Evolutionary conservation across 208 protist genomes (phyloP), one percentile per base, ranked within the genome.

Genomic region (Trypanosoma vivax): DNA sequence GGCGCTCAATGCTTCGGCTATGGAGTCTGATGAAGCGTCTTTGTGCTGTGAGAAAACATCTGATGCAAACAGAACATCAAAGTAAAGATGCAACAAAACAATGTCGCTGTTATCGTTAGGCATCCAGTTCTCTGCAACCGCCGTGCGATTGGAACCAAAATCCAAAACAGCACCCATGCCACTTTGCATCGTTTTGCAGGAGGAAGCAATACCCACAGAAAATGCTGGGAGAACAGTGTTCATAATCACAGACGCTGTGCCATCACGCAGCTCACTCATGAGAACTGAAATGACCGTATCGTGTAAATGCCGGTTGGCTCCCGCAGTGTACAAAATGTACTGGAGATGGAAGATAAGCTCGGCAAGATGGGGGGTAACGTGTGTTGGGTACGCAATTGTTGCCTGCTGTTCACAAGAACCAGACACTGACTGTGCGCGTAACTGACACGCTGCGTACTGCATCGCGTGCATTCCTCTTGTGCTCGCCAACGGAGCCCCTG

Each of bases 51-150:
- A 40, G 23, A 65, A 29, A 0, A 50, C 13, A n/a, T 41, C 24
- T 31, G 39, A 38, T n/a, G 65, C 48, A 19, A 42, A 52, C 21
- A 53, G 19, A 13, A 61, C 14, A 55, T 75, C 68, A 51, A 75
- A 55, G 52, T 62, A 75, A 2, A 75, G 31, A 39, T 75, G 68
- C 13, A 75, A 25, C 42, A 62, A 43, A 11, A 55, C 50, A 35
- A 70, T 62, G 2, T 59, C 51, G 37, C 39, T 52, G 10, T 48
- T 45, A 16, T 50, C 45, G 3, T 50, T 35, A 13, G 14, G 6
- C 31, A 13, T 11, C 7, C 16, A 33, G 34, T 21, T 31, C 7
- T 29, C 23, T n/a, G 1, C 9, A 19, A 2, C 27, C 18, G 21
- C 27, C 13, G 16, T 35, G 18, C 11, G 18, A 38, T 18, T 21